These are phyloP conservation scores for Linnemannia exigua DNA, from an alignment of 192 early-diverging fungal genomes.

Conservation along the genomic window DNA sequence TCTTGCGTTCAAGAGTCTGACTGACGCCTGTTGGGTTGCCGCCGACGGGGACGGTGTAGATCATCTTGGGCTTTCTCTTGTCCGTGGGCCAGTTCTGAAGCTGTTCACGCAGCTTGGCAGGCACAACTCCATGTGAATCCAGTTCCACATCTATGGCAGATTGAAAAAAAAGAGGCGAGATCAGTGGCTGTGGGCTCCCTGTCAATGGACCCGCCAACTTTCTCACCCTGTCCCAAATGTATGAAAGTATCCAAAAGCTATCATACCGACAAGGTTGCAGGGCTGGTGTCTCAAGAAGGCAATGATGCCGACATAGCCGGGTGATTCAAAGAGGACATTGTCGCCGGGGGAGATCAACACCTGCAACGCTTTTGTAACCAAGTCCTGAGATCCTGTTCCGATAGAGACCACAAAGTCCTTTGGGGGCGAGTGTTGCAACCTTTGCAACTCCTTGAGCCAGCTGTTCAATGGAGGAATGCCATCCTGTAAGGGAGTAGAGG, in stretches of 20 bases:
- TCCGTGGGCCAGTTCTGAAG: conserved; percentile 60
- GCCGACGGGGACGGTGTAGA: conserved; percentile 89
- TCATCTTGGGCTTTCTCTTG: conserved; percentile 59
- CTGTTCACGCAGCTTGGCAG: conserved; percentile 66
- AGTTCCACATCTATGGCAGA: conserved; percentile 47
- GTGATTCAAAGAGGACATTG: conserved; percentile 64
- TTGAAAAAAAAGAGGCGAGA: not conserved
- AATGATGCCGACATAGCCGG: conserved; percentile 65
- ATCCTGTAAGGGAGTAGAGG: conserved; percentile 42
- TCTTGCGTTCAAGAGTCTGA: conserved; percentile 82
- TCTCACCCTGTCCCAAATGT: not conserved
- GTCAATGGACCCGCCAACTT: too few relatives aligned
- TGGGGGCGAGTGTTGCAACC: conserved; percentile 61
- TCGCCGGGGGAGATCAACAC: conserved; percentile 66
- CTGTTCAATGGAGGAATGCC: conserved; percentile 61
- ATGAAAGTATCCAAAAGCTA: not conserved
- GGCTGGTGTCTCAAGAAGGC: conserved; percentile 60
- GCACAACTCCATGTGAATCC: conserved; percentile 72
- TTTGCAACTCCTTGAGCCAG: conserved; percentile 66
- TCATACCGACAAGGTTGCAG: conserved; percentile 61
- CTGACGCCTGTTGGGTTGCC: conserved; percentile 93
- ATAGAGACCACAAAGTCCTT: conserved; percentile 59
- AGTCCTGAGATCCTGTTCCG: conserved; percentile 69
- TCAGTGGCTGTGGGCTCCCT: not conserved
- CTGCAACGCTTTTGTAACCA: conserved; percentile 68